Base-by-base conservation (phyloP, 2,329 filamentous ascomycete genomes). In the Aspergillus neoniger region DNA sequence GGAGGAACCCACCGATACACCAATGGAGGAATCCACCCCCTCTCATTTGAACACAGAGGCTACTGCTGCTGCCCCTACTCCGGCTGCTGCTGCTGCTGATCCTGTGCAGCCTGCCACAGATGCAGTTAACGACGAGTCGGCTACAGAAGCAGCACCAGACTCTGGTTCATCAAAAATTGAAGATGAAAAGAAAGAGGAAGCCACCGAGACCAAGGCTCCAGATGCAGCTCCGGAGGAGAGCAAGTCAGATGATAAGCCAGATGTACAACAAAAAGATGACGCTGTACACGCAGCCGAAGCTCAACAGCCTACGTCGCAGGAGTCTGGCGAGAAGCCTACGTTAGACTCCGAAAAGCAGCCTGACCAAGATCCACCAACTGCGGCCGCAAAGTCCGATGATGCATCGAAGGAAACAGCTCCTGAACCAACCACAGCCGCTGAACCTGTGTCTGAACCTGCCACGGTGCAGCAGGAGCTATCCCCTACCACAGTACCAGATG, bases 281-380 rank as follows among this genome's bases (percentile, higher is more conserved):
- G 36, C 60, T n/a, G 49, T 28, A 32, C 15, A 25, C 23, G 14
- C 50, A 36, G 47, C 54, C 36, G 23, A 47, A 55, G 47, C 19
- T 21, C 25, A 47, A 25, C 41, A 57, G n/a, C 17, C 49, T 21
- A 19, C 47, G 5, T 41, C 47, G 23, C 50, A 56, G 30, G 30
- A 9, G 15, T 38, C 57, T 44, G 49, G 14, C 17, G 48, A 59
- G 48, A 30, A 36, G 15, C 7, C 43, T 19, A 49, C 53, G 41
- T 39, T 47, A 48, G 57, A 65, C 47, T 57, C 63, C 53, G 41
- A 41, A 21, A 48, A 59, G 32, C 44, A 48, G 32, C 39, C 55
- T 15, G 55, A 60, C 23, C 25, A 19, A 23, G 60, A 55, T 28
- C 7, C 38, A 49, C 38, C 55, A 47, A 28, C 30, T 48, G 39